Conservation (phyloP, 148 eudicot genomes). For the Mesembryanthemum crystallinum region DNA sequence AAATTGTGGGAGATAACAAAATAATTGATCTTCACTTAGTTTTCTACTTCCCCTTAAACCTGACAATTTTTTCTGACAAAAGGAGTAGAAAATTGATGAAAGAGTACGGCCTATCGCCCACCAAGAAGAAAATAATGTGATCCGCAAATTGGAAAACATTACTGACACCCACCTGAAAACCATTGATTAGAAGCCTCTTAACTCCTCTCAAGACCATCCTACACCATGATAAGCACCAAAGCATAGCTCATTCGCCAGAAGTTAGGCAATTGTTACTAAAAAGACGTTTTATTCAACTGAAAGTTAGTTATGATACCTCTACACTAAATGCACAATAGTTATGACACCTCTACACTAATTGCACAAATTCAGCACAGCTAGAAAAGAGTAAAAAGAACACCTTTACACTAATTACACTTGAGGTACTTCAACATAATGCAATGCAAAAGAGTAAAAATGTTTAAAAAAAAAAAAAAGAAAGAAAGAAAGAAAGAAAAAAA, state of each 20-base stretch:
- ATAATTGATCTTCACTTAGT: too few relatives aligned
- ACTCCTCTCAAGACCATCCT: neutral
- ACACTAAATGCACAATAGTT: neutral
- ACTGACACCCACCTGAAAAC: neutral
- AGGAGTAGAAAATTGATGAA: too few relatives aligned
- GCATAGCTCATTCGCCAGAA: neutral
- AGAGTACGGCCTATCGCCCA: neutral
- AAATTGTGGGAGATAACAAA: too few relatives aligned
- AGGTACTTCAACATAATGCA: neutral
- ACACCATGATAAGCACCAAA: neutral
- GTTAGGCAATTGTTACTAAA: neutral
- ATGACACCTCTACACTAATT: too few relatives aligned
- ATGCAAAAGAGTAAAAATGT: too few relatives aligned
- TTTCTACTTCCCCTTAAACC: too few relatives aligned
- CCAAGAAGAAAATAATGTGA: neutral
- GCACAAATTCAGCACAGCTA: too few relatives aligned
- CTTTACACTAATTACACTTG: neutral
- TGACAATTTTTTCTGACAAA: too few relatives aligned
- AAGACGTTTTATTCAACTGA: neutral
- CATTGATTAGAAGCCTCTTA: neutral
- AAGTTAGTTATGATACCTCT: neutral
- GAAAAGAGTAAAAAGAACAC: too few relatives aligned
- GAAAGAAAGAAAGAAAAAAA: too few relatives aligned
- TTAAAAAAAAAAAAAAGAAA: too few relatives aligned
- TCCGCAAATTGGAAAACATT: neutral